Evolutionary conservation across 805 yeast genomes (phyloP).

Genomic region (Diddensiella caesifluorescens): DNA sequence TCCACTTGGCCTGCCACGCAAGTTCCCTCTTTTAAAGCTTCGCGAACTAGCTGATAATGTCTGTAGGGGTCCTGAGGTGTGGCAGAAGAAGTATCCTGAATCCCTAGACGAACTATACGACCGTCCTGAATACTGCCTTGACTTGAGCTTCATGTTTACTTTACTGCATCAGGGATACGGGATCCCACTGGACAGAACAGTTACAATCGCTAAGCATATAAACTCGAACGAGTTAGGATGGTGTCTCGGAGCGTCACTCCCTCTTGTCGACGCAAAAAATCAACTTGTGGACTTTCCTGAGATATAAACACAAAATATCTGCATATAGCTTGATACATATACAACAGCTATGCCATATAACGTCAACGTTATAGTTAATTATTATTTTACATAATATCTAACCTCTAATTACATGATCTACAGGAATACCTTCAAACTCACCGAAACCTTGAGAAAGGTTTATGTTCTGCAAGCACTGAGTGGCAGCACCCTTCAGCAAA

Average conservation of each 20-base stretch:
- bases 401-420: constrained; percentile 28
- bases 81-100: constrained; percentile 36
- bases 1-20: constrained; percentile 86
- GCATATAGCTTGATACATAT: not conserved
- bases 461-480: constrained; percentile 96
- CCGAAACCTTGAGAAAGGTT: constrained; percentile 85
- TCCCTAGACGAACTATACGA: constrained; percentile 58
- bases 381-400: constrained; percentile 4
- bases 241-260: constrained; percentile 87
- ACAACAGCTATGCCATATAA: not conserved
- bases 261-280: constrained; percentile 7
- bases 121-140: constrained; percentile 93
- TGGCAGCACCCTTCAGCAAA: constrained; percentile 95
- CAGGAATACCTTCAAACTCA: constrained; percentile 92
- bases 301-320: not conserved
- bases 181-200: constrained; percentile 80
- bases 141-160: constrained; percentile 82
- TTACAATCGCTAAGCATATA: constrained; percentile 84
- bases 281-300: constrained; percentile 2
- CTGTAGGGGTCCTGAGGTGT: constrained; percentile 68
- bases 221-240: constrained; percentile 89
- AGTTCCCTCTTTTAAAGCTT: constrained; percentile 78
- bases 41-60: constrained; percentile 73
- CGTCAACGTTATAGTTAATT: not conserved
- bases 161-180: constrained; percentile 91